Percentiles rank a stretch among this genome's conserved stretches.
These are phyloP conservation scores for Amanita pseudoporphyria DNA, from an alignment of 768 basidiomycete genomes.

Conservation along the genomic window DNA sequence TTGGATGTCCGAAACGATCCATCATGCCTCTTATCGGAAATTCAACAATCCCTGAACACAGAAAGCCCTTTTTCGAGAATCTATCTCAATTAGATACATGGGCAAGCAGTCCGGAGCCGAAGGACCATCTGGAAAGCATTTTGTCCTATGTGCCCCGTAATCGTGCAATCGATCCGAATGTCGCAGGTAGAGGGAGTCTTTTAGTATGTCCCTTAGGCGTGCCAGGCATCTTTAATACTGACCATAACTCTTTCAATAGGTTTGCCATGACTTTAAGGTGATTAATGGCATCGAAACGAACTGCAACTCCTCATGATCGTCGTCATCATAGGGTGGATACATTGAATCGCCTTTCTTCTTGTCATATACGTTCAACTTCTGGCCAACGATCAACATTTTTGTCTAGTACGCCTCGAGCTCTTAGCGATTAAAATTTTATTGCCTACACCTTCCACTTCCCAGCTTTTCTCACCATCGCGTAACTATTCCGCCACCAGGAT, in stretches of 20 bases:
- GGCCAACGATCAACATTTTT: constrained; percentile 59
- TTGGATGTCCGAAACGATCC: background rate
- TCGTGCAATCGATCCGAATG: constrained; percentile 8
- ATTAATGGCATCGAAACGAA: background rate
- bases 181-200: constrained; percentile 36
- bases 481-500: constrained; percentile 69
- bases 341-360: constrained; percentile 49
- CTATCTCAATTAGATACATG: constrained; percentile 52
- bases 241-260: constrained; percentile 23
- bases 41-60: constrained; percentile 10
- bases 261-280: constrained; percentile 77
- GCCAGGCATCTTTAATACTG: too few relatives aligned
- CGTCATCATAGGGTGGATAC: constrained; percentile 57
- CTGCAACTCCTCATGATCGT: background rate
- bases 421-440: background rate
- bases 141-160: constrained; percentile 27
- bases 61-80: constrained; percentile 38
- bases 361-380: constrained; percentile 78
- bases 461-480: constrained; percentile 85
- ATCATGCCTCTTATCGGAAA: constrained; percentile 19
- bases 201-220: constrained; percentile 48
- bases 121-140: constrained; percentile 28
- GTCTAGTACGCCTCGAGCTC: constrained; percentile 48
- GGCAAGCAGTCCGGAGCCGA: constrained; percentile 28
- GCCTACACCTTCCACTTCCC: background rate